Conservation (phyloP, 2,329 filamentous ascomycete species). For the Fusarium fracticaudum region DNA sequence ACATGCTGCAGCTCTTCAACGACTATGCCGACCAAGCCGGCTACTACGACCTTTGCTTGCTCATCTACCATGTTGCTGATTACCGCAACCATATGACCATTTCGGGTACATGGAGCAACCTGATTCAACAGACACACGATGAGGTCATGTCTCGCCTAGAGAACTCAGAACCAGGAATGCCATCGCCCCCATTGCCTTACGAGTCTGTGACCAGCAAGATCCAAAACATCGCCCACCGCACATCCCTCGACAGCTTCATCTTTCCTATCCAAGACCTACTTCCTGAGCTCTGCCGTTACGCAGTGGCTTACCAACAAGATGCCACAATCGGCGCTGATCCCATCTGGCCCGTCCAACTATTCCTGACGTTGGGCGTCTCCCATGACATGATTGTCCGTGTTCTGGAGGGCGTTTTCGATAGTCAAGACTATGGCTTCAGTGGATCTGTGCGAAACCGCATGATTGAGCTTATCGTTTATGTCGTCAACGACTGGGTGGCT, state of each 20-base stretch:
- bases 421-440: slow-evolving; percentile 68
- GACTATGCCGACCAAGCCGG: slow-evolving; percentile 87
- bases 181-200: slow-evolving; percentile 67
- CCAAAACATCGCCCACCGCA: slow-evolving; percentile 71
- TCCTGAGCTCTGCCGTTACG: slow-evolving; percentile 70
- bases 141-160: slow-evolving; percentile 58
- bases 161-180: slow-evolving; percentile 53
- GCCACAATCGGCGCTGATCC: slow-evolving; percentile 65
- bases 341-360: slow-evolving; percentile 66
- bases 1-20: slow-evolving; percentile 79
- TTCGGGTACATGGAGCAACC: slow-evolving; percentile 81
- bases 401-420: slow-evolving; percentile 66
- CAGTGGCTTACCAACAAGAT: slow-evolving; percentile 67
- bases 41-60: slow-evolving; percentile 92
- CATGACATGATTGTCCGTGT: slow-evolving; percentile 66
- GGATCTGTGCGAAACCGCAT: slow-evolving; percentile 60
- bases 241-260: slow-evolving; percentile 71
- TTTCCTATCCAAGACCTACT: slow-evolving; percentile 71
- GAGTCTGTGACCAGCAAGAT: slow-evolving; percentile 74
- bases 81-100: slow-evolving; percentile 90
- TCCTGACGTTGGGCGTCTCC: slow-evolving; percentile 65
- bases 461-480: slow-evolving; percentile 64
- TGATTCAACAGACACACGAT: slow-evolving; percentile 78
- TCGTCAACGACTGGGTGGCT: slow-evolving; percentile 60
- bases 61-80: slow-evolving; percentile 92